phyloP scores from a whole-genome alignment of 1,139 yeast species.

The Candida sp. region DNA sequence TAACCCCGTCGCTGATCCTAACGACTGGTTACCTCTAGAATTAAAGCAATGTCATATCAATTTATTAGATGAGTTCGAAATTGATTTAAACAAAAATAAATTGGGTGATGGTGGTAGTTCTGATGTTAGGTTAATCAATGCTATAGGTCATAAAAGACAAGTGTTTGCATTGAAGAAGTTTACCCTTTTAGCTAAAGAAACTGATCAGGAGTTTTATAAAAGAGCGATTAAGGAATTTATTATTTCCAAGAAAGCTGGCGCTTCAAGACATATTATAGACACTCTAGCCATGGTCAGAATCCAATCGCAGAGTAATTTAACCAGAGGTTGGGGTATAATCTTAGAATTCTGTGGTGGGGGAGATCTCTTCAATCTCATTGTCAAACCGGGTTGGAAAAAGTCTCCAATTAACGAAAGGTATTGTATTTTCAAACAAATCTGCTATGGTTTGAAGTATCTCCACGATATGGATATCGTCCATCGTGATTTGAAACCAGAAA shows the following conservation, averaged over 20 bases:
- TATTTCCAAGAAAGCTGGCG: slow-evolving; percentile 50
- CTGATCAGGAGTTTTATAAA: slow-evolving; percentile 62
- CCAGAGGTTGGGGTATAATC: slow-evolving; percentile 76
- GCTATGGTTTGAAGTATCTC: slow-evolving; percentile 48
- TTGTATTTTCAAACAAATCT: slow-evolving; percentile 61
- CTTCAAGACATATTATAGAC: slow-evolving; percentile 56
- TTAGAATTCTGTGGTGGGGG: slow-evolving; percentile 62
- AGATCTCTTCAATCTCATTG: slow-evolving; percentile 45
- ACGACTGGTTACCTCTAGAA: slow-evolving; percentile 56
- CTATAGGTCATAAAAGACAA: slow-evolving; percentile 36
- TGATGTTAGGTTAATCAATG: slow-evolving; percentile 53
- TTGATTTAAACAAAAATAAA: slow-evolving; percentile 45
- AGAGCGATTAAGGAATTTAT: slow-evolving; percentile 64
- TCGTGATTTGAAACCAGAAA: slow-evolving; percentile 67
- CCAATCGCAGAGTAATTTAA: slow-evolving; percentile 50
- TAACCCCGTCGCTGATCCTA: slow-evolving; percentile 69
- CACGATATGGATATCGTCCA: slow-evolving; percentile 61
- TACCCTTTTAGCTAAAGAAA: slow-evolving; percentile 55
- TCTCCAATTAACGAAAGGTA: slow-evolving; percentile 45
- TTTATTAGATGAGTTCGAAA: slow-evolving; percentile 56
- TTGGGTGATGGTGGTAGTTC: slow-evolving; percentile 76
- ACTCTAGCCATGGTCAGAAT: slow-evolving; percentile 55
- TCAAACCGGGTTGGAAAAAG: slow-evolving; percentile 47
- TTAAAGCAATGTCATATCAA: slow-evolving; percentile 49
- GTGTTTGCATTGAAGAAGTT: slow-evolving; percentile 63